Evolutionary conservation across 345 rosid species (phyloP).

Genomic region (Rhizophora apiculata): DNA sequence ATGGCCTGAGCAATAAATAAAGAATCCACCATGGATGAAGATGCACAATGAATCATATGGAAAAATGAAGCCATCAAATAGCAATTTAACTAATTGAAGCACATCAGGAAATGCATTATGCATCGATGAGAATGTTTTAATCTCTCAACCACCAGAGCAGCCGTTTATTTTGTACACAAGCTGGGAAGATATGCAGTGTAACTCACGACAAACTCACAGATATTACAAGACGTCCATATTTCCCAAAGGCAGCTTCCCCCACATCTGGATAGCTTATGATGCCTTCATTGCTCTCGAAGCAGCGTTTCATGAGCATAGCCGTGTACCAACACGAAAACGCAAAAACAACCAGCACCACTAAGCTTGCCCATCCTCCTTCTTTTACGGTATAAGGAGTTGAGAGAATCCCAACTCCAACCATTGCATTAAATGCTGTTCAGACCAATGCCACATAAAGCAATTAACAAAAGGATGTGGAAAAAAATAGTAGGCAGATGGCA

Average conservation of each 20-base stretch:
- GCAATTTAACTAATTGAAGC: no score
- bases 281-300: slow-evolving; percentile 78
- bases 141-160: no score
- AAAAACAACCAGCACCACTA: slow-evolving; percentile 50
- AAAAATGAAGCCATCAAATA: no score
- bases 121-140: neutral
- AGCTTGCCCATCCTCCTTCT: slow-evolving; percentile 84
- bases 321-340: slow-evolving; percentile 75
- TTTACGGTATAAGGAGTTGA: slow-evolving; percentile 75
- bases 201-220: slow-evolving; percentile 49
- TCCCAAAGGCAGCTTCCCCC: slow-evolving; percentile 96
- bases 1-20: no score
- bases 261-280: slow-evolving; percentile 77
- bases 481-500: no score
- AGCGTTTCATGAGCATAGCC: slow-evolving; percentile 71
- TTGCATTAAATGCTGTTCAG: slow-evolving; percentile 62
- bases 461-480: neutral
- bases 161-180: neutral
- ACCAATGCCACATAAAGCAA: neutral
- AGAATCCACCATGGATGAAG: no score
- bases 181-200: neutral
- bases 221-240: slow-evolving; percentile 68
- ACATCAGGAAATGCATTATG: neutral
- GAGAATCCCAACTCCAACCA: slow-evolving; percentile 93
- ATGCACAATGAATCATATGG: no score